Conservation (phyloP, 148 eudicot species). For the Chenopodium formosanum region DNA sequence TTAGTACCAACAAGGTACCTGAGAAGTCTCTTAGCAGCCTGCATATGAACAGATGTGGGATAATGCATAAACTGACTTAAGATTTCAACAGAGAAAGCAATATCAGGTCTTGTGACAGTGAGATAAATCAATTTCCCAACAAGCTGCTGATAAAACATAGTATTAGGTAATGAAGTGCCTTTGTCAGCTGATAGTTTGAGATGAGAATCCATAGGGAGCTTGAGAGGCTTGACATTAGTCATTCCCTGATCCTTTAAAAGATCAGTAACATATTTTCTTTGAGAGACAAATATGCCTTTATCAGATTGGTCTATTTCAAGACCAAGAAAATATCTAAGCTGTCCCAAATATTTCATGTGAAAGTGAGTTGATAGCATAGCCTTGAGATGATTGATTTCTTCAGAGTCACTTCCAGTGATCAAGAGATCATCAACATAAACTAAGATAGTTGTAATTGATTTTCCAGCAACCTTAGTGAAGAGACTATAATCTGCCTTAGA, state of each 20-base stretch:
- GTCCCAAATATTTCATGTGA: neutral
- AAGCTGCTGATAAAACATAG: too few species aligned
- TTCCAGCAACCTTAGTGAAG: too few species aligned
- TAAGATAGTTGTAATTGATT: neutral
- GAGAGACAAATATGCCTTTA: neutral
- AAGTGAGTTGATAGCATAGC: neutral
- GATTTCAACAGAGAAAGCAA: too few species aligned
- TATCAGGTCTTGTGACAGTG: too few species aligned
- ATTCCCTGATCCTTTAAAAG: neutral
- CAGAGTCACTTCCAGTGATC: neutral
- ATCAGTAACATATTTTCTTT: neutral
- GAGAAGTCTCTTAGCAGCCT: too few species aligned
- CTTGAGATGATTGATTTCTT: neutral
- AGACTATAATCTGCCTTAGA: neutral
- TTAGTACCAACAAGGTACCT: too few species aligned
- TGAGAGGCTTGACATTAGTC: neutral
- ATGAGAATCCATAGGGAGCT: neutral
- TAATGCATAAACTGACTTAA: too few species aligned
- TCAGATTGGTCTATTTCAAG: neutral
- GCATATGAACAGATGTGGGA: too few species aligned
- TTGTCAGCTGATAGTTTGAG: neutral
- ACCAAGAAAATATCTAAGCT: neutral
- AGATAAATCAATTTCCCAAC: too few species aligned
- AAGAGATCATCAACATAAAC: conserved; percentile 8
- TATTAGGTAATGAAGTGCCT: neutral